These are phyloP conservation scores for Sporothrix protearum DNA, from an alignment of 2,329 filamentous ascomycete species.

Conservation along the genomic window DNA sequence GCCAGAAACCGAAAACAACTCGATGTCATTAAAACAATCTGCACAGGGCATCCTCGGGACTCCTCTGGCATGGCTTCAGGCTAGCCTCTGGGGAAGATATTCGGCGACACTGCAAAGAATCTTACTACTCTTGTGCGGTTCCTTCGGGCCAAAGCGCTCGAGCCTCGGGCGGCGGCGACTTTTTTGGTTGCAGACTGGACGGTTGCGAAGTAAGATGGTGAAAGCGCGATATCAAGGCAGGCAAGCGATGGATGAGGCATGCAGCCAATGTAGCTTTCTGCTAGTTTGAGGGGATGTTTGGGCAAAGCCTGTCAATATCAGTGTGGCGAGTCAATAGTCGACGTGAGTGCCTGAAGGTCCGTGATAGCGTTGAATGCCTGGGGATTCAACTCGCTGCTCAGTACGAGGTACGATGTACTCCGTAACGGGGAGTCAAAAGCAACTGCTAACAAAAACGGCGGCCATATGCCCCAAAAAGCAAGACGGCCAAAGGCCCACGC, in stretches of 20 bases:
- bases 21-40: background rate
- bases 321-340: background rate
- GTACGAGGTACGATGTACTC: too few species aligned
- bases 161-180: background rate
- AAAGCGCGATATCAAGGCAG: background rate
- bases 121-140: background rate
- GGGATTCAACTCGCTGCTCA: background rate
- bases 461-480: background rate
- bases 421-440: too few species aligned
- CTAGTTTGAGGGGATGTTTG: background rate
- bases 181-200: background rate
- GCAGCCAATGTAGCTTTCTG: background rate
- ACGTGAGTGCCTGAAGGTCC: background rate
- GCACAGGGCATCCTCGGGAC: background rate
- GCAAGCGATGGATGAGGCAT: background rate
- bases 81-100: background rate
- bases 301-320: background rate
- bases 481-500: background rate
- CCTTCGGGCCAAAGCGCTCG: constrained; percentile 9
- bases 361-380: too few species aligned
- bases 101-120: background rate
- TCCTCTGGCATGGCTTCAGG: background rate
- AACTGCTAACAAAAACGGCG: too few species aligned
- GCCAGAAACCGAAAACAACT: background rate
- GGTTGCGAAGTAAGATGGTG: constrained; percentile 1